A percentile compares a stretch with the other conserved stretches of the same genome.
phyloP scores from a whole-genome alignment of 352 stramenopile genomes.

The Phytophthora crassamura region DNA sequence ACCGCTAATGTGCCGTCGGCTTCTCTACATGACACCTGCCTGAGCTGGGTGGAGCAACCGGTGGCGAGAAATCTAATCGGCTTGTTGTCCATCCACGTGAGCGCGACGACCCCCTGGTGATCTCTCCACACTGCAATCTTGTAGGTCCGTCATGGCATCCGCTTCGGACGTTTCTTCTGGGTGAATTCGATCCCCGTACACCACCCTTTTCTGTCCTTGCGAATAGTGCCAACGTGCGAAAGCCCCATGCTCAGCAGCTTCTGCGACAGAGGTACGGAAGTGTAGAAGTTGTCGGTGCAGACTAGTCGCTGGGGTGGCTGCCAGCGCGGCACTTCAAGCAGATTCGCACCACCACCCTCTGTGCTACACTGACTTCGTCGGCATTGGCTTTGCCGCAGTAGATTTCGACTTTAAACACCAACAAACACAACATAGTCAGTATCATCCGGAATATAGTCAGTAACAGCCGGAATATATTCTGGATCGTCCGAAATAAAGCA shows the following conservation, averaged over 20 bases:
- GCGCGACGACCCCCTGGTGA: background rate
- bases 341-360: too few species aligned
- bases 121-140: background rate
- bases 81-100: slow-evolving; percentile 8
- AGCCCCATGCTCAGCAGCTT: slow-evolving; percentile 10
- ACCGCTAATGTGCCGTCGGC: background rate
- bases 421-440: too few species aligned
- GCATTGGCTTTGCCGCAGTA: too few species aligned
- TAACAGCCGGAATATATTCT: background rate
- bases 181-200: background rate
- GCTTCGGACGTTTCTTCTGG: slow-evolving; percentile 4
- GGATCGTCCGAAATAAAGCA: slow-evolving; percentile 8
- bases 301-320: slow-evolving; percentile 6
- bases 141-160: background rate
- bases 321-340: too few species aligned
- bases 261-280: background rate
- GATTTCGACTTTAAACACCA: too few species aligned
- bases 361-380: too few species aligned
- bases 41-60: slow-evolving; percentile 3
- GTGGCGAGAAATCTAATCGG: slow-evolving; percentile 3
- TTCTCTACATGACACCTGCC: background rate
- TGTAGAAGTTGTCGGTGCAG: slow-evolving; percentile 15
- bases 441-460: too few species aligned
- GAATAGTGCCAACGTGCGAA: slow-evolving; percentile 18
- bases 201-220: slow-evolving; percentile 7